A percentile compares a stretch with the other conserved stretches of the same genome.
Conservation (phyloP, 2,329 filamentous ascomycete genomes). For the Chaetoscypha palmicola region DNA sequence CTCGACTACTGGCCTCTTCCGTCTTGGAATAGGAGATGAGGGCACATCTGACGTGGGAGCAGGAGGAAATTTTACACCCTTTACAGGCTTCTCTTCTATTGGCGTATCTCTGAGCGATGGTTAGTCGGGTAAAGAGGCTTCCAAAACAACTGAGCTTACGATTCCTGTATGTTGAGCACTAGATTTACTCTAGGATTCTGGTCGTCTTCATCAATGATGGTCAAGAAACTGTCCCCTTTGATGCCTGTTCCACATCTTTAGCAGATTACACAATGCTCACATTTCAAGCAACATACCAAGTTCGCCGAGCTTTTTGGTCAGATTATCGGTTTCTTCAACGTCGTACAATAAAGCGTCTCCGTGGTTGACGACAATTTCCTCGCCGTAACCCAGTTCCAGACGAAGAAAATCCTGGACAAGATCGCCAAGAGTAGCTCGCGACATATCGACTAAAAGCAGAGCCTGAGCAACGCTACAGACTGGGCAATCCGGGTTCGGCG, state of each 20-base stretch:
- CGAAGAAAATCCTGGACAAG: conserved; percentile 71
- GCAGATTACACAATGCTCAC: conserved; percentile 5
- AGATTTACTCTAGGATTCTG: conserved; percentile 71
- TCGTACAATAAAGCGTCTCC: conserved; percentile 80
- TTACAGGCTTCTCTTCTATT: conserved; percentile 48
- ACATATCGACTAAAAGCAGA: conserved; percentile 60
- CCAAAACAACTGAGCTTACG: conserved; percentile 38
- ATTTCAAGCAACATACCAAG: conserved; percentile 46
- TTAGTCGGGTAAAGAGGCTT: conserved; percentile 5
- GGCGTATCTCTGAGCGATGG: conserved; percentile 19
- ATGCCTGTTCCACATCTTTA: conserved; percentile 45
- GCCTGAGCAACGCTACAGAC: conserved; percentile 72
- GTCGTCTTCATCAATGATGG: conserved; percentile 75
- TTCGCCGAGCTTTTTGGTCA: conserved; percentile 70
- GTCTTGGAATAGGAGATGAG: conserved; percentile 23
- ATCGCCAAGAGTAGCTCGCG: conserved; percentile 67
- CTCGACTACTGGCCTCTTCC: conserved; percentile 17
- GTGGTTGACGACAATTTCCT: conserved; percentile 73
- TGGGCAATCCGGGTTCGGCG: conserved; percentile 74
- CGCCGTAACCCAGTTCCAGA: conserved; percentile 64
- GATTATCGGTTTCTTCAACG: conserved; percentile 78
- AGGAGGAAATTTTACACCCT: conserved; percentile 28
- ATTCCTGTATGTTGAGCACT: conserved; percentile 60
- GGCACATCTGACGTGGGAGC: conserved; percentile 9
- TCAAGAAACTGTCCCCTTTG: conserved; percentile 67